Evolutionary conservation across 129 eudicot species (phyloP), one percentile per base, ranked within the genome.

Genomic region (Escallonia rubra): DNA sequence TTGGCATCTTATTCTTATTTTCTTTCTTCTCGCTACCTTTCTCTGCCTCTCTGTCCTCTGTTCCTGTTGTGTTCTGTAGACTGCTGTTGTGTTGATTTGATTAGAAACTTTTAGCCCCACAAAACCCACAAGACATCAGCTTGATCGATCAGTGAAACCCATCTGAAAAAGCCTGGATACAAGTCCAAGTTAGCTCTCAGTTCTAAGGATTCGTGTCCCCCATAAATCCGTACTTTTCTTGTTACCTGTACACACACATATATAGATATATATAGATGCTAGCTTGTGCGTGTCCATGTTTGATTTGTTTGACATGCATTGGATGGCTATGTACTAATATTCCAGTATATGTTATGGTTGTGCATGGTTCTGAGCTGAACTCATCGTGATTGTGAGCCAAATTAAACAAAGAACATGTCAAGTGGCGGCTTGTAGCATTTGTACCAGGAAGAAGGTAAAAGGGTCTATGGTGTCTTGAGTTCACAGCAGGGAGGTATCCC

Each of bases 101-200:
- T 71, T 40, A 72, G 57, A 46, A 43, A 73, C 54, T 50, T 63
- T 14, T 34, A 45, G 48, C 59, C 41, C 57, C 50, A 75, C 73
- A 38, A 48, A 50, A 49, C 48, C 61, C n/a, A 16, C 63, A 11
- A 41, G 0, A 42, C 57, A 46, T 54, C 59, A 76, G 67, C 72
- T 71, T 75, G 74, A 67, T 42, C 71, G 44, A 62, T 71, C 44
- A 69, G 69, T 57, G 61, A 77, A 73, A 79, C 59, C 68, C 77
- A 15, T 70, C 89, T 83, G 87, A 85, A 78, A 89, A 89, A 74
- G 87, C 85, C 79, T 85, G 82, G 71, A 55, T 52, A 43, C 78
- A 80, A 83, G 80, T 76, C 71, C n/a, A 61, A 74, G 74, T 80
- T 71, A 46, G 49, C 82, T 74, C 72, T 63, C 75, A 79, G 65